Conservation (phyloP, 2,329 filamentous ascomycete species). For the Sclerotiophoma versabilis region DNA sequence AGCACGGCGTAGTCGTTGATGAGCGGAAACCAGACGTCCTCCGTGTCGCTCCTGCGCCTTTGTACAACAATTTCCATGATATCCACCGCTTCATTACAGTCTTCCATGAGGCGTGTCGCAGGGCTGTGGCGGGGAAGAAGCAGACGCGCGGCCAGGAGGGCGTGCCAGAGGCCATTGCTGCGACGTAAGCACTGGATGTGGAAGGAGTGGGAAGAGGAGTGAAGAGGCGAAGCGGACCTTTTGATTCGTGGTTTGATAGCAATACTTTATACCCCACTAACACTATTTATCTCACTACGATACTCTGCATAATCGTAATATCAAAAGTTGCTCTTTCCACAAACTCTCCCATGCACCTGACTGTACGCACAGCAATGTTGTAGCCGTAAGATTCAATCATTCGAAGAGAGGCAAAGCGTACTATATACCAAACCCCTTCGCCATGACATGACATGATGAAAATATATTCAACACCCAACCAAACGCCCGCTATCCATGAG, state of each 20-base stretch:
- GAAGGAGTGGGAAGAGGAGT: background rate
- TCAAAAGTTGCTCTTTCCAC: too few relatives aligned
- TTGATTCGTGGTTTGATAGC: too few relatives aligned
- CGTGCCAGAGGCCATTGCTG: conserved; percentile 20
- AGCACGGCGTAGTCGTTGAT: conserved; percentile 77
- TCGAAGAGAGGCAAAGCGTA: background rate
- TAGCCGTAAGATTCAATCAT: too few relatives aligned
- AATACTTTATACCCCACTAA: too few relatives aligned
- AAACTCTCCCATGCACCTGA: too few relatives aligned
- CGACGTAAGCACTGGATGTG: conserved; percentile 7
- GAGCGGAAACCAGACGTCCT: conserved; percentile 87
- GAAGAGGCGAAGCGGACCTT: too few relatives aligned
- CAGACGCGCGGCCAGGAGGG: background rate
- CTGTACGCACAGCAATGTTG: too few relatives aligned
- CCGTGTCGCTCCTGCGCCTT: conserved; percentile 79
- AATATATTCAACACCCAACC: background rate
- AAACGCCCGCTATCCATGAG: conserved; percentile 7
- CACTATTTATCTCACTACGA: too few relatives aligned
- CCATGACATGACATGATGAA: background rate
- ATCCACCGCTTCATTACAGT: conserved; percentile 58
- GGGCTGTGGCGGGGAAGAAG: conserved; percentile 34
- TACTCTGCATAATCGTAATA: conserved; percentile 1
- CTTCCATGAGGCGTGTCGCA: conserved; percentile 58
- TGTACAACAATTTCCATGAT: conserved; percentile 84
- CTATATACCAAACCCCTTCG: background rate